phyloP scores from a whole-genome alignment of 768 basidiomycete genomes.

The Trametes gibbosa region DNA sequence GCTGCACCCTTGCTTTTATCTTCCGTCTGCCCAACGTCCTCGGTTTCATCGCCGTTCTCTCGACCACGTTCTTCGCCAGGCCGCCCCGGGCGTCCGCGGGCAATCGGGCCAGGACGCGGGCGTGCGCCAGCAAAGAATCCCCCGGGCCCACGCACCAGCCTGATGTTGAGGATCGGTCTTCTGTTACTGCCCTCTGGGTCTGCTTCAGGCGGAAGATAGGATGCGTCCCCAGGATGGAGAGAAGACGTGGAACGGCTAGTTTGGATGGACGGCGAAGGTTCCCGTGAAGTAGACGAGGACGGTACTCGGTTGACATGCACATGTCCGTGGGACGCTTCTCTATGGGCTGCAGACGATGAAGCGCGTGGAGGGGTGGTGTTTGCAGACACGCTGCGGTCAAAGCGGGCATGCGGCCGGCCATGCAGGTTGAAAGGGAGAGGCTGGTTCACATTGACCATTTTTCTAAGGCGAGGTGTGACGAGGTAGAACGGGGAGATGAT shows the following conservation, averaged over 20 bases:
- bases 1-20: background rate
- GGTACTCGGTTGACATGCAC: constrained; percentile 11
- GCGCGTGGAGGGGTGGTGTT: constrained; percentile 18
- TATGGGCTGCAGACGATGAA: constrained; percentile 19
- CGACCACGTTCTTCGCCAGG: constrained; percentile 12
- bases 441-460: constrained; percentile 69
- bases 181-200: constrained; percentile 20
- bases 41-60: constrained; percentile 7
- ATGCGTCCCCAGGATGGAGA: constrained; percentile 31
- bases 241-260: constrained; percentile 32
- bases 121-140: constrained; percentile 19
- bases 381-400: constrained; percentile 35
- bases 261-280: constrained; percentile 31
- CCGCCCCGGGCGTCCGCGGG: constrained; percentile 22
- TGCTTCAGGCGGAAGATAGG: constrained; percentile 29
- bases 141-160: constrained; percentile 26
- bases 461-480: constrained; percentile 37
- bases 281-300: constrained; percentile 24
- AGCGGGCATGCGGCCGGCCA: constrained; percentile 35
- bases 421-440: constrained; percentile 61
- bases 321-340: constrained; percentile 10
- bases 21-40: background rate
- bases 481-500: background rate
- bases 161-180: constrained; percentile 29
- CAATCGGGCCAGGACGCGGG: constrained; percentile 9